Base-by-base conservation (phyloP, 768 basidiomycete genomes). In the Ramaria rubella region DNA sequence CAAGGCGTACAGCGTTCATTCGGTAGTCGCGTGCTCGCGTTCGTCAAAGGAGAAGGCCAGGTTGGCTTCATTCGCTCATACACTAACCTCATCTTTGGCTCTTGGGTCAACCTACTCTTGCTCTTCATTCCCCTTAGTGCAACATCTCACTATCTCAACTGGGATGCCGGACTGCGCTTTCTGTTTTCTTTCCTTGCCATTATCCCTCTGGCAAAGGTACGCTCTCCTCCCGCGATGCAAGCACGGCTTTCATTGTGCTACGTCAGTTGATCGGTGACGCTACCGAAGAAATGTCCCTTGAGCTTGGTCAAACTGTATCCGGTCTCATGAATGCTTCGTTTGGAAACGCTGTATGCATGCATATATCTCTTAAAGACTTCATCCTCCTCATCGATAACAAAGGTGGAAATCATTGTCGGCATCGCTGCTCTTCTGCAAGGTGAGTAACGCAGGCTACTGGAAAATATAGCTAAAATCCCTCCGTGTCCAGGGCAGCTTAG, bases 391-490 rank as follows among this genome's bases (percentile, higher is more conserved):
- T 23, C 24, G 31, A 24, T n/a, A 4, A 23, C 27, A 1, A 23
- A 53, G 8, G 87, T 92, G 44, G 91, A 94, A 68, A 88, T 93
- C 49, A 93, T 93, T 60, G 90, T 94, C 34, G 92, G 90, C 40
- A 73, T 95, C 59, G 87, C 89, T 51, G 93, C 93, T 30, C 73
- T 96, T 17, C 65, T 84, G 8, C 86, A 90, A 75, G 83, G 87
- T 87, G 55, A 54, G 70, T 65, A 12, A 27, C 11, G 23, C 24
- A 27, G 5, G 23, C 29, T 26, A 30, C 7, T 15, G 11, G 27
- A 1, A 3, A 48, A 1, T 27, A 48, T 24, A 45, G 19, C 43
- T 48, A 5, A 48, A 27, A 17, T 19, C 23, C 27, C 11, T 2
- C 29, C 3, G 26, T 48, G 40, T n/a, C 33, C 63, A 87, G 89